Evolutionary conservation across 768 basidiomycete genomes (phyloP).

Genomic region (Russula sp.): DNA sequence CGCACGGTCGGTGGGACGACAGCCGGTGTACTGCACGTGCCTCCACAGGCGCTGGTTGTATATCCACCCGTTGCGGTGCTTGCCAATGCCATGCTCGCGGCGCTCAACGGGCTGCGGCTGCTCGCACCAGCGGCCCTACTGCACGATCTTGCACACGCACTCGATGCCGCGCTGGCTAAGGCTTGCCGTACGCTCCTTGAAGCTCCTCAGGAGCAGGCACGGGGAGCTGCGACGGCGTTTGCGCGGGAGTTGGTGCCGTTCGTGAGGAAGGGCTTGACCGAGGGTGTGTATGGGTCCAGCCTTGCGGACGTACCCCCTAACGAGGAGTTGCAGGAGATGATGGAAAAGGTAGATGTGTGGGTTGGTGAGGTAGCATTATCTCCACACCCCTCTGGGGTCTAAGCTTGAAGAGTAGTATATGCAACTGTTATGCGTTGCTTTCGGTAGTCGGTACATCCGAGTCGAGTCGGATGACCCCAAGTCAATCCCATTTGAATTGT

Average conservation of each 20-base stretch:
- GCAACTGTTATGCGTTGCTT: too few relatives aligned
- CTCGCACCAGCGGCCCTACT: conserved; percentile 66
- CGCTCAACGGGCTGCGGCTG: conserved; percentile 76
- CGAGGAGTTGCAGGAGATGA: conserved; percentile 4
- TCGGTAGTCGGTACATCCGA: too few relatives aligned
- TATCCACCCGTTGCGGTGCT: conserved; percentile 69
- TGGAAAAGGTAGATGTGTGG: conserved; percentile 13
- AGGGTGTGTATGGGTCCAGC: conserved; percentile 61
- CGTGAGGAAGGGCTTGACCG: conserved; percentile 57
- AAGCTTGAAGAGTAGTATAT: too few relatives aligned
- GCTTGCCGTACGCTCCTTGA: conserved; percentile 43
- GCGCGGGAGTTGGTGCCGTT: conserved; percentile 64
- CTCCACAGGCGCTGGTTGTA: conserved; percentile 63
- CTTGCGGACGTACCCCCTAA: conserved; percentile 7
- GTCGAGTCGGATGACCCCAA: too few relatives aligned
- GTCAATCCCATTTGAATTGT: too few relatives aligned
- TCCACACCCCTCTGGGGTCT: not conserved
- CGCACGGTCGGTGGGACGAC: conserved; percentile 8
- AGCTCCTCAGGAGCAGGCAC: conserved; percentile 26
- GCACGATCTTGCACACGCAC: conserved; percentile 39
- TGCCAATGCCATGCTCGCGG: conserved; percentile 64
- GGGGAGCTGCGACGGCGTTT: conserved; percentile 49
- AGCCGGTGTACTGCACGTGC: conserved; percentile 44
- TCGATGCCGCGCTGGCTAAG: conserved; percentile 47
- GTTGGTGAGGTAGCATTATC: not conserved